Evolutionary conservation across 1,284 basidiomycete genomes (phyloP), one percentile per base, ranked within the genome.

Genomic region (Vanrija sp.): DNA sequence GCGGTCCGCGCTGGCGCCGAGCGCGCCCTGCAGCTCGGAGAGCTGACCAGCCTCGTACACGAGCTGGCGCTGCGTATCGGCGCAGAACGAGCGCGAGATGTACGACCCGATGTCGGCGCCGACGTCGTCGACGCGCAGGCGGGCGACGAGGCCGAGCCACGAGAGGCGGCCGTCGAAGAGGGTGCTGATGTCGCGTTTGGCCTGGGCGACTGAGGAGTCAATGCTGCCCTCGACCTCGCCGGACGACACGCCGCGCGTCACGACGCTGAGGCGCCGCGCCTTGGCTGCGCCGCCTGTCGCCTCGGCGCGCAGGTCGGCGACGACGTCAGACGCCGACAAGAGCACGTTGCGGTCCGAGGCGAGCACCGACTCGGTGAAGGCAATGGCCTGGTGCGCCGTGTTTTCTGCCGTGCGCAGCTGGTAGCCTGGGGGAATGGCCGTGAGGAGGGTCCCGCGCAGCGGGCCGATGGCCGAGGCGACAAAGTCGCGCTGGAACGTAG

Each of bases 11-110:
- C 78, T 71, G 20, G 64, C 59, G 2, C 81, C 77, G 12, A 86
- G 68, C 2, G 76, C 61, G 3, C 72, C 59, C 71, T 88, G 86
- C 3, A 83, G 66, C 24, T 75, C 72, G n/a, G 81, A 72, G n/a
- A 89, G 75, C 47, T 81, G 78, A 15, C 87, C 89, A 1, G 85
- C 81, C 59, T 88, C 84, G 59, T 84, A 82, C 18, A 86, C 79
- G 35, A 90, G 78, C 87, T 89, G 79, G 57, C 79, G 77, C 66
- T 89, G 85, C 12, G 91, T 77, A 5, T 82, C 82, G 56, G 74
- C 77, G 54, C 84, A 86, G 83, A 87, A 89, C 2, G 78, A 71
- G 39, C 75, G 74, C 39, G 81, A 76, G 9, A 88, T 71, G 37
- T 83, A 81, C 14, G 77, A 63, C 1, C 75, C 77, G 9, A 92